phyloP scores from a whole-genome alignment of 306 rosid species.

The Rosa chinensis region DNA sequence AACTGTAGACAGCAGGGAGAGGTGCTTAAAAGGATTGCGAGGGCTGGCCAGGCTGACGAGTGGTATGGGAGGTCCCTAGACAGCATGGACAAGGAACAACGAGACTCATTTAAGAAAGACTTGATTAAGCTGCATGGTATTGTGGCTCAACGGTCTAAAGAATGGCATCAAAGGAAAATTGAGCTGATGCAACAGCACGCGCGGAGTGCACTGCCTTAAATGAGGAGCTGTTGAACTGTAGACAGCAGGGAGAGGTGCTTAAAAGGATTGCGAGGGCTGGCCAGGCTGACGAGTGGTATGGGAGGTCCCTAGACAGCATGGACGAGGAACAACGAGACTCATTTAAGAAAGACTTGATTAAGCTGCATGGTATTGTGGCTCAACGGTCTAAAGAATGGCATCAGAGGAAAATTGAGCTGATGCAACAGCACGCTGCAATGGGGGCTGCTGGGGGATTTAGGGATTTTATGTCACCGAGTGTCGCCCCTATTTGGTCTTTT shows the following conservation, averaged over 20 bases:
- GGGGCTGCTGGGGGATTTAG: neutral
- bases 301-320: neutral
- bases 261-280: neutral
- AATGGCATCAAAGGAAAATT: neutral
- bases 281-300: too few species aligned
- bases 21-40: neutral
- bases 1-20: neutral
- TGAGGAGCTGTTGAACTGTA: neutral
- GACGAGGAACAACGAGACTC: neutral
- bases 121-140: neutral
- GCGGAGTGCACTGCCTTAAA: neutral
- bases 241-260: neutral
- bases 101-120: neutral
- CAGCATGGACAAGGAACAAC: neutral
- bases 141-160: neutral
- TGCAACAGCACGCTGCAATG: neutral
- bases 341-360: neutral
- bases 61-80: neutral
- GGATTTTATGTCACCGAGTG: neutral
- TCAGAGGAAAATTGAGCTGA: neutral
- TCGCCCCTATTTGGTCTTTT: neutral
- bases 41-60: too few species aligned
- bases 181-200: neutral
- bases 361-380: neutral
- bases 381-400: neutral